These are phyloP conservation scores for Sporothrix brasiliensis DNA, from an alignment of 2,329 filamentous ascomycete genomes.

Conservation along the genomic window DNA sequence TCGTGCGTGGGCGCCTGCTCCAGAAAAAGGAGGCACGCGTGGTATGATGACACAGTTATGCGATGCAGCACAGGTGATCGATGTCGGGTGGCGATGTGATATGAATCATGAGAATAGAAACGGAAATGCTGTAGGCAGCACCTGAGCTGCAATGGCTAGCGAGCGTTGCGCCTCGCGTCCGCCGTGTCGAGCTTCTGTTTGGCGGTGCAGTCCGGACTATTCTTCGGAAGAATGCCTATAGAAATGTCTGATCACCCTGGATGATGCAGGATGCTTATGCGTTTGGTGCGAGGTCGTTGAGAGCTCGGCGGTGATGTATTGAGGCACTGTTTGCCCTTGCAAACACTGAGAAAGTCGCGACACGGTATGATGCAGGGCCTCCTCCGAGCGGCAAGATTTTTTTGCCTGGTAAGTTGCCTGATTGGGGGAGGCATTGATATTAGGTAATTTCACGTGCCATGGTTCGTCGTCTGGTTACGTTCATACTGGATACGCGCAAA, in stretches of 20 bases:
- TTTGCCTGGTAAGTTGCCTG: constrained; percentile 13
- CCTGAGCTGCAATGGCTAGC: constrained; percentile 23
- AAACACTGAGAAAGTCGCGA: constrained; percentile 19
- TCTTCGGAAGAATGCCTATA: neutral
- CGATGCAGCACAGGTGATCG: neutral
- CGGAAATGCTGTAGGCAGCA: neutral
- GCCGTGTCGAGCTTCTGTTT: constrained; percentile 5
- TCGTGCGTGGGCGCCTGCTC: too few relatives aligned
- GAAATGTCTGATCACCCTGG: neutral
- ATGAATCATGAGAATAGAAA: neutral
- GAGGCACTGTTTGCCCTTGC: constrained; percentile 21
- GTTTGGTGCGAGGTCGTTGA: neutral
- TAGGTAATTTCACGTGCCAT: constrained; percentile 15
- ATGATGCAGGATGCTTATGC: constrained; percentile 6
- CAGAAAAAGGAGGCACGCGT: neutral
- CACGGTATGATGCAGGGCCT: constrained; percentile 6
- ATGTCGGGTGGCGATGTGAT: neutral
- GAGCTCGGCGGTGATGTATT: constrained; percentile 22
- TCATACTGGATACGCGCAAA: neutral
- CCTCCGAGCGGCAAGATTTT: constrained; percentile 28
- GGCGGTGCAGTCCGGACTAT: neutral
- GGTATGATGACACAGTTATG: neutral
- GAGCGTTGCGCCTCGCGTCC: constrained; percentile 21
- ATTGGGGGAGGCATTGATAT: neutral
- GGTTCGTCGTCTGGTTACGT: neutral